Evolutionary conservation across 75 land plant genomes (phyloP).

Genomic region (Cryptomeria japonica): DNA sequence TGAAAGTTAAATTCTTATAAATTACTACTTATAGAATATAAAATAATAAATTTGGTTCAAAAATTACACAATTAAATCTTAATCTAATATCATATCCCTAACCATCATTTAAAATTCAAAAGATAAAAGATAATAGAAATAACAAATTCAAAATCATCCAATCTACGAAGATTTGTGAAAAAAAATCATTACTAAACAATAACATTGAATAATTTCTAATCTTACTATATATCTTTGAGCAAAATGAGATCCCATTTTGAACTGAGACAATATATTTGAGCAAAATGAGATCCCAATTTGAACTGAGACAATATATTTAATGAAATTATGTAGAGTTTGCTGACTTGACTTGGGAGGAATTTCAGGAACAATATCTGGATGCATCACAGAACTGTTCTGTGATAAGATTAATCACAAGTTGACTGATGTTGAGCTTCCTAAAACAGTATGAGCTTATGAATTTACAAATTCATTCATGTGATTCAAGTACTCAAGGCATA

Average conservation of each 20-base stretch:
- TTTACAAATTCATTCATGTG: too few species aligned
- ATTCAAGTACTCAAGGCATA: background rate
- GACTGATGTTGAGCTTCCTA: conserved; percentile 57
- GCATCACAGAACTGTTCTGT: conserved; percentile 90
- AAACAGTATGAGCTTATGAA: conserved; percentile 38
- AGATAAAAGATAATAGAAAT: background rate
- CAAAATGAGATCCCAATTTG: background rate
- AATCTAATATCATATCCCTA: too few species aligned
- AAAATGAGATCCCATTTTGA: background rate
- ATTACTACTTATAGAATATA: too few species aligned
- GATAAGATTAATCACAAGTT: conserved; percentile 73
- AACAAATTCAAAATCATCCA: too few species aligned
- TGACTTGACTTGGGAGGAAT: conserved; percentile 92
- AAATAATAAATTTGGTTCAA: too few species aligned
- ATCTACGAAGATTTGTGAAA: background rate
- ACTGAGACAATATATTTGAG: background rate
- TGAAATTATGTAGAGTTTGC: conserved; percentile 68
- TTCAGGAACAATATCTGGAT: conserved; percentile 51
- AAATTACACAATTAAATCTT: too few species aligned
- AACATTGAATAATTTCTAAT: background rate
- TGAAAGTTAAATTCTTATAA: too few species aligned
- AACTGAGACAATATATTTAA: background rate
- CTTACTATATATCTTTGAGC: background rate
- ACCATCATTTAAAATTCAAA: too few species aligned
- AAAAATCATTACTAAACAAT: too few species aligned